Base-by-base conservation (phyloP, 192 early-diverging fungal genomes). In the Diversispora epigaea region DNA sequence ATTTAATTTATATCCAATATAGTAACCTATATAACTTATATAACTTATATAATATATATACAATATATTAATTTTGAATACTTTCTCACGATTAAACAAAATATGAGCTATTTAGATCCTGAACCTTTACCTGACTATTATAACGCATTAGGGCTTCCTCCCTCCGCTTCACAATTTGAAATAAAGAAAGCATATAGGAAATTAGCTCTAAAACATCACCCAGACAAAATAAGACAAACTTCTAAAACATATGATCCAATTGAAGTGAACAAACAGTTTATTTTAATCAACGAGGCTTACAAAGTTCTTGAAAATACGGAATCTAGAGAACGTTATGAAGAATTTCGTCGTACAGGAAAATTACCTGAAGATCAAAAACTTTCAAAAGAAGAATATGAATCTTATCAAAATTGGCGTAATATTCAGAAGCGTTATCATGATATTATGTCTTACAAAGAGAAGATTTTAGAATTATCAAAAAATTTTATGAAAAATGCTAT, bases 161-260 rank as follows among this genome's bases (percentile, higher is more conserved):
- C 95, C 14, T 67, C 61, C 11, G 93, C 92, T 66, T 86, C 86
- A 69, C 93, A 96, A 56, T 61, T 83, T 68, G 94, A 98, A 64
- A 85, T 99, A 76, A 99, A 97, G 85, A 99, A 99, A 85, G 95
- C 96, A 19, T 97, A 97, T 90, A 83, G 95, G 68, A 99, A 99
- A 85, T 86, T 97, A 73, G 98, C 98, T 12, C 84, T 98, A 66
- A 95, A 95, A 77, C 94, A 89, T 73, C 89, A 90, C 75, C 94
- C 94, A 14, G 94, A 95, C 81, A 95, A 93, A 85, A 44, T 55
- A 22, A 39, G 21, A 17, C 43, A 40, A 52, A 44, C 25, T 41
- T 15, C n/a, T 54, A 2, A 32, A 32, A 32, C 50, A 17, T 17
- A 54, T 54, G n/a, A 54, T 17, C 25, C 8, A 5, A 12, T 14